Evolutionary conservation across 345 rosid genomes (phyloP), one percentile per base, ranked within the genome.

Genomic region (Excoecaria agallocha): DNA sequence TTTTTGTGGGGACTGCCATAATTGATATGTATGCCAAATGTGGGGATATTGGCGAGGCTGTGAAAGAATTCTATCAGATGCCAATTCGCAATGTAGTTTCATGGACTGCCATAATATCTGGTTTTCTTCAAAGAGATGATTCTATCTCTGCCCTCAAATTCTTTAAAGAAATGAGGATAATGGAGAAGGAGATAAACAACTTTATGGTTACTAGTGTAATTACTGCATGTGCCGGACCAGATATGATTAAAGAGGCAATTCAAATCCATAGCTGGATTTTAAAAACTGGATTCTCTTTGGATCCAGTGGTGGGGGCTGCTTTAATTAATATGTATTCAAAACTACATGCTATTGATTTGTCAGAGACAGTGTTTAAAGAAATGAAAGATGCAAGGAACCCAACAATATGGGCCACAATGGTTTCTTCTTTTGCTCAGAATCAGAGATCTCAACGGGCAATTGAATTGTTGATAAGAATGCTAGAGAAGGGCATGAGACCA

Each of bases 21-120:
- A 78, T 88, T 70, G 87, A 87, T 78, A 75, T 92, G 50, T 89
- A 89, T 81, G 89, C 91, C 38, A 92, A 90, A 81, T 85, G 85
- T 66, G 86, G 93, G 20, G 83, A 84, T 55, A 82, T 86, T 83
- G 77, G 68, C 52, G 93, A 86, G 74, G 93, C 97, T 81, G 80
- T 81, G 72, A 86, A 89, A 78, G 80, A 72, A 43, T 92, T 92
- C 75, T 80, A 73, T 19, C 65, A 68, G 64, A 89, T 92, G 73
- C 81, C 79, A 30, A 68, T 75, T 49, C 86, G 75, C 52, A 86
- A 85, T 73, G 92, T 89, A 35, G 96, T 89, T 79, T 86, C 97
- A 55, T 92, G 97, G 97, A 92, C 96, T 43, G 84, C 91, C 56
- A 80, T 89, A 64, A 83, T 92, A 51, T 89, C 93, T 70, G 92